These are phyloP conservation scores for Colletotrichum tabaci DNA, from an alignment of 2,329 filamentous ascomycete species.

Conservation along the genomic window DNA sequence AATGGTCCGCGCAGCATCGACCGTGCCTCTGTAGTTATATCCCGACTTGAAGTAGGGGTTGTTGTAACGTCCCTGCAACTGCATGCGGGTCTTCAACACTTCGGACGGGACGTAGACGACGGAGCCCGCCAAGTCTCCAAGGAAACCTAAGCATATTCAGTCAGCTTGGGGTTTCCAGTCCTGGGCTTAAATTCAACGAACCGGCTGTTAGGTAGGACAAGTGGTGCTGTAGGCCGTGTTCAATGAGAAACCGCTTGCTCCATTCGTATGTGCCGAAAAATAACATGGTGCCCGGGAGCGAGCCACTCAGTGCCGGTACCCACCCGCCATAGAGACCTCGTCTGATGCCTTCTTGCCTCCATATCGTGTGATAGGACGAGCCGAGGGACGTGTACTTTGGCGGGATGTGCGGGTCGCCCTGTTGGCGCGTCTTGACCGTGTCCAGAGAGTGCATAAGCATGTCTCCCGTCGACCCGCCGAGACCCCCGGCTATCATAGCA, in stretches of 20 bases:
- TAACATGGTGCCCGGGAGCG: slow-evolving; percentile 91
- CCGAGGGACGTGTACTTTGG: slow-evolving; percentile 93
- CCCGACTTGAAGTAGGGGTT: slow-evolving; percentile 95
- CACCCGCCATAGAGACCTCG: slow-evolving; percentile 95
- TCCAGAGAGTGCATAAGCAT: slow-evolving; percentile 99
- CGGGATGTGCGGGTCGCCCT: slow-evolving; percentile 93
- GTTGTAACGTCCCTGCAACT: slow-evolving; percentile 94
- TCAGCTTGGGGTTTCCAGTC: slow-evolving; percentile 10
- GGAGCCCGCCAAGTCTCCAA: slow-evolving; percentile 93
- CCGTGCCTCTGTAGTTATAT: slow-evolving; percentile 93
- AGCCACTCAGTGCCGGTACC: slow-evolving; percentile 89
- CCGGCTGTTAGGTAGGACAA: slow-evolving; percentile 89
- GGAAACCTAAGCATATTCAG: slow-evolving; percentile 73
- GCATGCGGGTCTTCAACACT: slow-evolving; percentile 96
- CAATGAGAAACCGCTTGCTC: slow-evolving; percentile 91
- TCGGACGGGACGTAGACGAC: slow-evolving; percentile 97
- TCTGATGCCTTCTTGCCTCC: slow-evolving; percentile 89
- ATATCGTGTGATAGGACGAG: slow-evolving; percentile 92
- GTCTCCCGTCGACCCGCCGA: slow-evolving; percentile 94
- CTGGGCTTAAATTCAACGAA: slow-evolving; percentile 55
- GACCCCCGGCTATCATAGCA: slow-evolving; percentile 93
- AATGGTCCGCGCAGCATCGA: slow-evolving; percentile 89
- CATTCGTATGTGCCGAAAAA: slow-evolving; percentile 98
- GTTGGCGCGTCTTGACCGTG: slow-evolving; percentile 97
- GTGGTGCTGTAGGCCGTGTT: slow-evolving; percentile 84